A percentile compares a stretch with the other conserved stretches of the same genome.
phyloP scores from a whole-genome alignment of 768 basidiomycete species.

The Boletellus ananiceps region DNA sequence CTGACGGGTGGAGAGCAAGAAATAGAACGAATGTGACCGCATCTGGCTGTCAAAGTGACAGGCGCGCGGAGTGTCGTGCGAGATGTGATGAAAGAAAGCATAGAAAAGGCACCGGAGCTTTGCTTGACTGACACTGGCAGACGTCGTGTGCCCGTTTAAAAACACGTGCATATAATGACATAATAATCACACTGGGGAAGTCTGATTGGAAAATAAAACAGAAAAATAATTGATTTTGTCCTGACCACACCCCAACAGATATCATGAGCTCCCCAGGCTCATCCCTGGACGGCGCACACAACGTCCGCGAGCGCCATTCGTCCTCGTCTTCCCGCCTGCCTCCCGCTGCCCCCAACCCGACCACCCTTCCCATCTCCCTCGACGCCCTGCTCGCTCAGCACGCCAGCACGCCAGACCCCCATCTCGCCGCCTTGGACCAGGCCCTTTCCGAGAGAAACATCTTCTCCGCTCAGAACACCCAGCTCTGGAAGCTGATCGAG shows the following conservation, averaged over 20 bases:
- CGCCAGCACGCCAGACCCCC: conserved; percentile 49
- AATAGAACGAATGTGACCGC: conserved; percentile 10
- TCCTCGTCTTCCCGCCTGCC: conserved; percentile 16
- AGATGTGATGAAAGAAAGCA: conserved; percentile 1
- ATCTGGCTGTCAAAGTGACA: not conserved
- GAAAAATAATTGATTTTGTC: not conserved
- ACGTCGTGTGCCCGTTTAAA: too few relatives aligned
- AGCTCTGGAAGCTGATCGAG: conserved; percentile 94
- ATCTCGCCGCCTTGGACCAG: conserved; percentile 61
- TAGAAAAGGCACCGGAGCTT: not conserved
- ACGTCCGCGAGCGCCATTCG: conserved; percentile 21
- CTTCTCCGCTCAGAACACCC: conserved; percentile 77
- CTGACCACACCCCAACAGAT: not conserved
- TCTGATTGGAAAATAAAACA: not conserved
- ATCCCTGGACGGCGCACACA: conserved; percentile 7
- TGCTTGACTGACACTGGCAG: too few relatives aligned
- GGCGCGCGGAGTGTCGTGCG: conserved; percentile 7
- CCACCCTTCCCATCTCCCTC: conserved; percentile 39
- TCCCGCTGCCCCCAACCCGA: conserved; percentile 27
- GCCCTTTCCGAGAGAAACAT: conserved; percentile 76
- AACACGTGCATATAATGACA: too few relatives aligned
- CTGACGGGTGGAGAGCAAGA: conserved; percentile 7
- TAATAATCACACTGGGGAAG: not conserved
- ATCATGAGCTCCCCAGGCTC: conserved; percentile 19
- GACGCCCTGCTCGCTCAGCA: conserved; percentile 55